Evolutionary conservation across 1,284 basidiomycete species (phyloP).

Genomic region (Cutaneotrichosporon cavernicola): DNA sequence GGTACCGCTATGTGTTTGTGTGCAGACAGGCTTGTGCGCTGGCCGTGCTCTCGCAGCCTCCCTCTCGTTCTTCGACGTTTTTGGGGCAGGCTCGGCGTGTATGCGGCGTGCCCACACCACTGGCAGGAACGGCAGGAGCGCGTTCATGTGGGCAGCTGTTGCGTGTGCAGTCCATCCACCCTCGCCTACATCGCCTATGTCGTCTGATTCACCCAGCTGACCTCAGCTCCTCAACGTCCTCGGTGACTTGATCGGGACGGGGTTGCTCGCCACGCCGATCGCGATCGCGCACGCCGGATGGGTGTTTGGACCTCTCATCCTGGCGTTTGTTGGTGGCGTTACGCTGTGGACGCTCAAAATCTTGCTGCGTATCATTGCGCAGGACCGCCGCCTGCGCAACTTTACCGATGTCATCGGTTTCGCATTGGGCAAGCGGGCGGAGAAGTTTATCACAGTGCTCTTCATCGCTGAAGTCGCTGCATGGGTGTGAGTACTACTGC

Average conservation of each 20-base stretch:
- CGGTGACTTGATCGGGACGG: conserved; percentile 80
- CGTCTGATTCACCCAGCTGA: background rate
- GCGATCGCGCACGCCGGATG: conserved; percentile 83
- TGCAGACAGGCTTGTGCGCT: background rate
- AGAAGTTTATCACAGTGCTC: conserved; percentile 65
- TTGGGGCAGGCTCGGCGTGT: no score
- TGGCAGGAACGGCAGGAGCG: background rate
- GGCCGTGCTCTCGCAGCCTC: no score
- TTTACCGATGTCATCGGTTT: conserved; percentile 48
- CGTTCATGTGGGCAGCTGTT: background rate
- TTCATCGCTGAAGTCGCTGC: conserved; percentile 83
- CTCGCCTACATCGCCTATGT: background rate
- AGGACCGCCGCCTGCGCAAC: conserved; percentile 43
- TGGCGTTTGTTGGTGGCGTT: conserved; percentile 70
- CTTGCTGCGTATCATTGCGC: conserved; percentile 46
- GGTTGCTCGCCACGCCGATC: conserved; percentile 81
- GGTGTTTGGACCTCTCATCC: conserved; percentile 69
- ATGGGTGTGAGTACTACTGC: conserved; percentile 41
- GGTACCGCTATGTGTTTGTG: background rate
- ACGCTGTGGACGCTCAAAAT: conserved; percentile 73
- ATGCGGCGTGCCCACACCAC: no score
- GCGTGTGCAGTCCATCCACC: background rate
- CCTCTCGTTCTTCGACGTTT: no score
- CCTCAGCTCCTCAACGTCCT: conserved; percentile 77
- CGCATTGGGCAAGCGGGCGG: conserved; percentile 62